phyloP scores from a whole-genome alignment of 108 stramenopile species.

The Aureococcus anophagefferens region DNA sequence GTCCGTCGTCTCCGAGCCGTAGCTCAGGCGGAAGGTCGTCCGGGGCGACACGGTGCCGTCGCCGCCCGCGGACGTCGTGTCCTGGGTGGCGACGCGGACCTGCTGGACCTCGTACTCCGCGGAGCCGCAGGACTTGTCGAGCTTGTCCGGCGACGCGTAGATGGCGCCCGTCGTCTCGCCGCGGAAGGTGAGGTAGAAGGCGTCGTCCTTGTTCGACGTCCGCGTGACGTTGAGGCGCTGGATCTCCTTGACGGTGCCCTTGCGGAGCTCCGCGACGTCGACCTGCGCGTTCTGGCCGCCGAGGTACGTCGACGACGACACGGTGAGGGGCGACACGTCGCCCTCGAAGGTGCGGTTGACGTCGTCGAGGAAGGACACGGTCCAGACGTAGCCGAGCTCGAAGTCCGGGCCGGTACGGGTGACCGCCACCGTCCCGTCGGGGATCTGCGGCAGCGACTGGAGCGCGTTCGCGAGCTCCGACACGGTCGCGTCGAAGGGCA shows the following conservation, averaged over 20 bases:
- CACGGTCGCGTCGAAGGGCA: conserved; percentile 51
- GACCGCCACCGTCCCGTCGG: conserved; percentile 26
- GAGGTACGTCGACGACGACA: conserved; percentile 22
- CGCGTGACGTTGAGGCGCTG: conserved; percentile 33
- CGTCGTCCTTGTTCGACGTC: background rate
- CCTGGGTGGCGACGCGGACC: conserved; percentile 47
- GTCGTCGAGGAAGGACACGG: conserved; percentile 47
- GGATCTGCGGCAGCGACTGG: conserved; percentile 41
- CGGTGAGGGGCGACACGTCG: conserved; percentile 33
- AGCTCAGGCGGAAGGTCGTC: conserved; percentile 38
- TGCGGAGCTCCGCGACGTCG: conserved; percentile 43
- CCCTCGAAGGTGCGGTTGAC: conserved; percentile 30
- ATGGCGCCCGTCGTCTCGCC: conserved; percentile 34
- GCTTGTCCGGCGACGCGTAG: background rate
- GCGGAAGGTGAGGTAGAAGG: conserved; percentile 29
- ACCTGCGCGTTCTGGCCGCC: conserved; percentile 37
- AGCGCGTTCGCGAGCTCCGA: conserved; percentile 43
- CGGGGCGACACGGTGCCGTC: conserved; percentile 54
- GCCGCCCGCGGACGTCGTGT: conserved; percentile 39
- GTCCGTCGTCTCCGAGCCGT: conserved; percentile 43
- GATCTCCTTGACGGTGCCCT: conserved; percentile 58
- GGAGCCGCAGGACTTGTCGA: background rate
- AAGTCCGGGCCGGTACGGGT: conserved; percentile 24
- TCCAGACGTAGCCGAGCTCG: conserved; percentile 60
- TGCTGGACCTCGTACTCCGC: conserved; percentile 40